Percentiles rank a stretch among this genome's conserved stretches.
Evolutionary conservation across 352 stramenopile genomes (phyloP).

Genomic region (Phytophthora sojae): DNA sequence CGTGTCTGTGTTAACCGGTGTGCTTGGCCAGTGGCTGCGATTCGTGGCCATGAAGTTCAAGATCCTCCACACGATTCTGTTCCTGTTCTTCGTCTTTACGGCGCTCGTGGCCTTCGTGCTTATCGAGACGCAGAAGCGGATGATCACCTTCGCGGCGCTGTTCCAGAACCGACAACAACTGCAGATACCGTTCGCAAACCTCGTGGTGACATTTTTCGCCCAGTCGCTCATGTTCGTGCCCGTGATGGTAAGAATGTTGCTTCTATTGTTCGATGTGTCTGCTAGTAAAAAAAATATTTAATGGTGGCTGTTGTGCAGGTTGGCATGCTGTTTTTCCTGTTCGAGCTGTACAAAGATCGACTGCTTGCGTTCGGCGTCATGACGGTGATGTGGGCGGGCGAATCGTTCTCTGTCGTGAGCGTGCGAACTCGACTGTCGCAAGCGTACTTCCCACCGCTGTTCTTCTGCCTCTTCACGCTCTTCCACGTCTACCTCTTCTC

Average conservation of each 20-base stretch:
- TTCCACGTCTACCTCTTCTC: constrained; percentile 97
- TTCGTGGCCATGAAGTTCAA: constrained; percentile 85
- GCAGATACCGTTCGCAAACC: constrained; percentile 69
- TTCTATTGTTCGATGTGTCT: not conserved
- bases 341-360: constrained; percentile 95
- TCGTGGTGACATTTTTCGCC: constrained; percentile 91
- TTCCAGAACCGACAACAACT: constrained; percentile 86
- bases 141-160: constrained; percentile 93
- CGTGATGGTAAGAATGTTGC: constrained; percentile 74
- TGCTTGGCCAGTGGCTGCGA: constrained; percentile 33
- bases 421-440: constrained; percentile 75
- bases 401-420: constrained; percentile 92
- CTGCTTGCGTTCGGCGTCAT: constrained; percentile 92
- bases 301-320: constrained; percentile 47
- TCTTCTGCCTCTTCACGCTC: constrained; percentile 95
- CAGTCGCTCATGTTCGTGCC: constrained; percentile 95
- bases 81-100: constrained; percentile 95
- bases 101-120: constrained; percentile 94
- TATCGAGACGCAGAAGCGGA: constrained; percentile 92
- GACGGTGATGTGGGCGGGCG: constrained; percentile 87
- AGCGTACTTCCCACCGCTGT: constrained; percentile 89
- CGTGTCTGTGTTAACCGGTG: constrained; percentile 2
- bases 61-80: constrained; percentile 90
- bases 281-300: too few relatives aligned
- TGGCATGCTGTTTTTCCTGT: constrained; percentile 96